phyloP scores from a whole-genome alignment of 441 rosid species.

The Corymbia citriodora region DNA sequence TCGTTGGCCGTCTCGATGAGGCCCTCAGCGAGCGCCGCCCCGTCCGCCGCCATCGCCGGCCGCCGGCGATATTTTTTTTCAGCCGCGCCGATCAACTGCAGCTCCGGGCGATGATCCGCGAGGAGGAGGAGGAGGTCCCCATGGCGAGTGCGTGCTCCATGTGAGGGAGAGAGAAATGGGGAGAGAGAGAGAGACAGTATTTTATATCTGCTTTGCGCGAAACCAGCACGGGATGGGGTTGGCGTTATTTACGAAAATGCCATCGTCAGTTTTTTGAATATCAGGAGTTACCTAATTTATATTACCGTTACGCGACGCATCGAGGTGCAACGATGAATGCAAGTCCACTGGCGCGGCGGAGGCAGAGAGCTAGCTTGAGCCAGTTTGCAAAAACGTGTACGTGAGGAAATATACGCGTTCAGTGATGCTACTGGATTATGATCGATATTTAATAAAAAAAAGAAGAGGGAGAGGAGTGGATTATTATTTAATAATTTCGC shows the following conservation, averaged over 20 bases:
- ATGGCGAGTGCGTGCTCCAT: neutral
- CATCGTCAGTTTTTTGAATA: neutral
- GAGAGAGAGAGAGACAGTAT: neutral
- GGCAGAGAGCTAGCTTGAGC: neutral
- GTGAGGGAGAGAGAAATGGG: neutral
- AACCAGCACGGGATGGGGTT: neutral
- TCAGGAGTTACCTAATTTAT: neutral
- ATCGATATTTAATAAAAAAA: neutral
- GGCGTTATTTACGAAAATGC: neutral
- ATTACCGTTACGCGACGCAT: neutral
- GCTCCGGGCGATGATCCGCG: neutral
- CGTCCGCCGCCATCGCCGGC: neutral
- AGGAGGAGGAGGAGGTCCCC: neutral
- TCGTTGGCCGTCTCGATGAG: constrained; percentile 56
- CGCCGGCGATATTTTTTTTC: neutral
- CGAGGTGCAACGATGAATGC: neutral
- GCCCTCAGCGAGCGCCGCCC: constrained; percentile 26
- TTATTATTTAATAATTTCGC: neutral
- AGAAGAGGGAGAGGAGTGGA: neutral
- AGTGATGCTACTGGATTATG: neutral
- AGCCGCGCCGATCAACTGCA: neutral
- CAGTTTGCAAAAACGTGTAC: too few relatives aligned
- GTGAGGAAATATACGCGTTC: neutral
- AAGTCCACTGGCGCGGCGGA: neutral
- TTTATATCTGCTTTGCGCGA: neutral